phyloP scores from a whole-genome alignment of 495 filamentous ascomycete genomes.

The Aspergillus sclerotiicarbonarius region DNA sequence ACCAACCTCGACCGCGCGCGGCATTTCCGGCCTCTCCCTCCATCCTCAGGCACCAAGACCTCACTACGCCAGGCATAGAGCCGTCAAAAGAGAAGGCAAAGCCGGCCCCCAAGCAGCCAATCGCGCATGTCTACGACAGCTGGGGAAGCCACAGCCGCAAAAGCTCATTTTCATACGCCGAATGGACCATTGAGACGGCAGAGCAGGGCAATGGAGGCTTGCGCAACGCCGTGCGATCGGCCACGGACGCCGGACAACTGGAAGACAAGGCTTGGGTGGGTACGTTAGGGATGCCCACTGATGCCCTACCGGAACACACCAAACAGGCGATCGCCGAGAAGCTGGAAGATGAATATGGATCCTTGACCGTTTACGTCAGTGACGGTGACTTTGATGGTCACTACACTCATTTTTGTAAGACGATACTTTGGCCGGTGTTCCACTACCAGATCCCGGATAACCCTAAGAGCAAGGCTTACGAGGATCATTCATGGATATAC shows the following conservation, averaged over 20 bases:
- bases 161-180: conserved; percentile 58
- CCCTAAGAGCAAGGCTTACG: conserved; percentile 95
- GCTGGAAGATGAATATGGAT: conserved; percentile 75
- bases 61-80: conserved; percentile 33
- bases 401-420: conserved; percentile 91
- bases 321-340: conserved; percentile 76
- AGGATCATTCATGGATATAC: conserved; percentile 93
- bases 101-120: conserved; percentile 16
- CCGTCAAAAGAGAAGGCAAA: conserved; percentile 23
- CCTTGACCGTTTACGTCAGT: conserved; percentile 75
- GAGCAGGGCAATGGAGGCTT: conserved; percentile 90
- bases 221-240: conserved; percentile 79
- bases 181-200: conserved; percentile 80
- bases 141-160: conserved; percentile 43
- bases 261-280: conserved; percentile 82
- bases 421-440: conserved; percentile 87
- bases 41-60: conserved; percentile 65
- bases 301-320: conserved; percentile 66
- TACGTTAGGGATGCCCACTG: conserved; percentile 87
- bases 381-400: conserved; percentile 90
- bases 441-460: conserved; percentile 96
- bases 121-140: conserved; percentile 7
- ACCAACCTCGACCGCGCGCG: conserved; percentile 72
- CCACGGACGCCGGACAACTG: conserved; percentile 59
- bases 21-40: conserved; percentile 67